These are phyloP conservation scores for Sporothrix brunneoviolacea DNA, from an alignment of 2,329 filamentous ascomycete genomes.

Conservation along the genomic window DNA sequence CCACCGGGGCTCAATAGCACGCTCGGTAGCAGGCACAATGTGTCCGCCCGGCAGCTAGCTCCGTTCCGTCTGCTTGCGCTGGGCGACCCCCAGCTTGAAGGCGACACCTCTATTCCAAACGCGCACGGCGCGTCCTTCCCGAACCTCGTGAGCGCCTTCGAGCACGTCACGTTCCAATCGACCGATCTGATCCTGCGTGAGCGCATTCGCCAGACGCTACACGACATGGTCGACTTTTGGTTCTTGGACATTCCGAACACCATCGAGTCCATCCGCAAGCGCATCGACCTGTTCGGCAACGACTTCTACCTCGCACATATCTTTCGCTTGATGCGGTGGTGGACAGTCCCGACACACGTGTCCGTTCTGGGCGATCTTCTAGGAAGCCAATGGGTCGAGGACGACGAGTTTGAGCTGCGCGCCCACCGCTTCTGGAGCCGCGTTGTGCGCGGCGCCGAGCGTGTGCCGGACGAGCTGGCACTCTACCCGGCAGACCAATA, in stretches of 20 bases:
- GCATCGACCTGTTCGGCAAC: slow-evolving; percentile 83
- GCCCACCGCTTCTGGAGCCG: slow-evolving; percentile 72
- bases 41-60: slow-evolving; percentile 36
- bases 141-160: slow-evolving; percentile 41
- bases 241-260: slow-evolving; percentile 63
- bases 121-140: slow-evolving; percentile 45
- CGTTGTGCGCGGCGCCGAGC: slow-evolving; percentile 63
- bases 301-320: slow-evolving; percentile 93
- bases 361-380: slow-evolving; percentile 85
- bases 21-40: slow-evolving; percentile 15
- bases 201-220: slow-evolving; percentile 45
- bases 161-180: slow-evolving; percentile 38
- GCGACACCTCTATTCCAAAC: slow-evolving; percentile 73
- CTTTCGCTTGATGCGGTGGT: slow-evolving; percentile 77
- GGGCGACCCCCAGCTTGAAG: slow-evolving; percentile 89
- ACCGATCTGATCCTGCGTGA: slow-evolving; percentile 41
- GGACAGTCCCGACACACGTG: slow-evolving; percentile 77
- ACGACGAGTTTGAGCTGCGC: slow-evolving; percentile 73
- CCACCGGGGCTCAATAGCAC: background rate
- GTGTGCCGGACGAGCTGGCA: slow-evolving; percentile 53
- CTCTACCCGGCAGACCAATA: slow-evolving; percentile 42
- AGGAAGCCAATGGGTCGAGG: slow-evolving; percentile 89
- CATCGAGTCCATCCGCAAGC: slow-evolving; percentile 64
- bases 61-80: slow-evolving; percentile 84
- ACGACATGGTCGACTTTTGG: slow-evolving; percentile 55